Conservation (phyloP, 345 rosid species). For the Nephelium lappaceum region DNA sequence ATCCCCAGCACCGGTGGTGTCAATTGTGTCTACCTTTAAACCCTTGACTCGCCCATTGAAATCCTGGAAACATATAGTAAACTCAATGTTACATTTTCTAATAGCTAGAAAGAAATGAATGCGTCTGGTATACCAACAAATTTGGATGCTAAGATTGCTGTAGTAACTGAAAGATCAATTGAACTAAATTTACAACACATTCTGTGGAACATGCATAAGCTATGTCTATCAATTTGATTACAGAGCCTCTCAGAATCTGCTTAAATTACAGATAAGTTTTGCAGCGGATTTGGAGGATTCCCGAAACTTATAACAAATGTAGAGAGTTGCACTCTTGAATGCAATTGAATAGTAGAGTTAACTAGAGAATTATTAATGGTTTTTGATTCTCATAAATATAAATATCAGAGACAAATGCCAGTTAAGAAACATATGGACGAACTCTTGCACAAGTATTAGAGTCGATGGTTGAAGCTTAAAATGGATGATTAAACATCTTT, state of each 20-base stretch:
- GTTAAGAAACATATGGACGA: neutral
- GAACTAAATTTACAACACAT: too few species aligned
- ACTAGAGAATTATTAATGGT: neutral
- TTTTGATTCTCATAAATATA: neutral
- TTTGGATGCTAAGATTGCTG: neutral
- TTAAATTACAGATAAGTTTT: neutral
- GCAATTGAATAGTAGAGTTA: neutral
- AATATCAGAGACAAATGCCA: neutral
- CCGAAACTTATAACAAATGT: neutral
- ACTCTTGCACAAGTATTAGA: neutral
- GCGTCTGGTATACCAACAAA: neutral
- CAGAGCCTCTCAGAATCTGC: neutral
- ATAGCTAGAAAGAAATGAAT: neutral
- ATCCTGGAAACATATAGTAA: slow-evolving; percentile 43
- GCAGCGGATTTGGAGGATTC: neutral
- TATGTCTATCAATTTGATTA: neutral
- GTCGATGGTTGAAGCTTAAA: neutral
- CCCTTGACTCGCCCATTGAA: slow-evolving; percentile 83
- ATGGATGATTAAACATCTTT: neutral
- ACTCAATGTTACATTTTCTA: neutral
- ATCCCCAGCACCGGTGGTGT: slow-evolving; percentile 98
- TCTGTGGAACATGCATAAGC: neutral
- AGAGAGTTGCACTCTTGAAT: neutral
- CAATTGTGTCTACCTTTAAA: slow-evolving; percentile 77
- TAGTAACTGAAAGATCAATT: neutral